phyloP scores from a whole-genome alignment of 208 protist genomes.

The Tritrichomonas foetus region DNA sequence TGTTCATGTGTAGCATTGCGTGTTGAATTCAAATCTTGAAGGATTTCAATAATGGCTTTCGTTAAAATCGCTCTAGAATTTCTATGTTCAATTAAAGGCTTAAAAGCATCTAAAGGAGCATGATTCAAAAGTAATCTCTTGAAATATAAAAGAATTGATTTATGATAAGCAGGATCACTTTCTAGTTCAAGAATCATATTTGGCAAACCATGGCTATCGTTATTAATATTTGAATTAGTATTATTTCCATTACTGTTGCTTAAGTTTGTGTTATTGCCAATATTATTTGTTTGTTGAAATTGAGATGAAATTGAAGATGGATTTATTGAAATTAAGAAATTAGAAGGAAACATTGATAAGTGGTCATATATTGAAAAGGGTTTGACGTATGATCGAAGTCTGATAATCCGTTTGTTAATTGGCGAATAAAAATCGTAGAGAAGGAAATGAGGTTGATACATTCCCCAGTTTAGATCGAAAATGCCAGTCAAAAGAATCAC shows the following conservation, averaged over 20 bases:
- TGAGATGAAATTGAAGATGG: too few species aligned
- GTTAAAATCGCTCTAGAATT: background rate
- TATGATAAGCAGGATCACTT: background rate
- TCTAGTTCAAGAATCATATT: background rate
- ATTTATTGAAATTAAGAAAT: background rate
- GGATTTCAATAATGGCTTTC: background rate
- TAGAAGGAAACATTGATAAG: background rate
- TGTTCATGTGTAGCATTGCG: background rate
- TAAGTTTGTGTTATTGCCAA: too few species aligned
- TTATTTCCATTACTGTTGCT: too few species aligned
- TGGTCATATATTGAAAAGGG: background rate
- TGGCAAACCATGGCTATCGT: background rate
- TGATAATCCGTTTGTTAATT: background rate
- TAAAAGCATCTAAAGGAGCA: background rate
- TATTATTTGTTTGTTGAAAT: too few species aligned
- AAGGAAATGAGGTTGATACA: background rate
- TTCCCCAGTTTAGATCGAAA: background rate
- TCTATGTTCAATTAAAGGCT: background rate
- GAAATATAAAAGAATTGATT: background rate
- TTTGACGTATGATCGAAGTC: background rate
- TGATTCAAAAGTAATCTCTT: slow-evolving; percentile 1
- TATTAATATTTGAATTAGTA: too few species aligned
- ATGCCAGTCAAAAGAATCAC: background rate
- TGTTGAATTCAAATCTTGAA: background rate
- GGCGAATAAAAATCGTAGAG: background rate